These are phyloP conservation scores for Sclerotinia subarctica DNA, from an alignment of 2,329 filamentous ascomycete species.

Conservation along the genomic window DNA sequence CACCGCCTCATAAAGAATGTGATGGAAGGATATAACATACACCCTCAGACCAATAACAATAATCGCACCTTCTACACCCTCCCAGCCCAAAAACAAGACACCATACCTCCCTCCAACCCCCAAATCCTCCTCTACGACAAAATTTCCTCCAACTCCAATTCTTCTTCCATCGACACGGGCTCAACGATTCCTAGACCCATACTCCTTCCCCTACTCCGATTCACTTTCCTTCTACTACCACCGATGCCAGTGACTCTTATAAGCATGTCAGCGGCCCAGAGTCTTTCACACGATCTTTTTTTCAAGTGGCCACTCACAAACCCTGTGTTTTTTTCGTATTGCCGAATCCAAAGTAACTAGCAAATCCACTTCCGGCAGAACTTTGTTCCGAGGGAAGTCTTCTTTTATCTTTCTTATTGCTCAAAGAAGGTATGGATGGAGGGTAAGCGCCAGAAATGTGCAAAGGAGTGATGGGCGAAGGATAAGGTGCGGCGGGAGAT, in stretches of 20 bases:
- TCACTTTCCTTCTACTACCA: neutral
- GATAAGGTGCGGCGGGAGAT: neutral
- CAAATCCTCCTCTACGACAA: too few relatives aligned
- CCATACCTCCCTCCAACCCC: neutral
- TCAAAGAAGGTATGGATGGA: neutral
- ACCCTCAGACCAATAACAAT: neutral
- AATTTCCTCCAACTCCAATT: conserved; percentile 9
- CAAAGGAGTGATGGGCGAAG: neutral
- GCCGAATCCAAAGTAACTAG: conserved; percentile 18
- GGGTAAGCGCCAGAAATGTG: conserved; percentile 1
- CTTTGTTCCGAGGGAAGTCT: neutral
- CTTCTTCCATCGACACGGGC: neutral
- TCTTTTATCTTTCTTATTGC: conserved; percentile 4
- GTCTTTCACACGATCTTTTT: neutral
- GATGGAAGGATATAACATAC: neutral
- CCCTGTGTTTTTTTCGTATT: neutral
- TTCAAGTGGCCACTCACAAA: conserved; percentile 9
- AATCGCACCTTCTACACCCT: neutral
- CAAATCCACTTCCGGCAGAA: conserved; percentile 12
- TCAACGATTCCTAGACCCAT: neutral
- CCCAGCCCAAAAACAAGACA: neutral
- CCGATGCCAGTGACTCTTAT: neutral
- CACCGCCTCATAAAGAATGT: neutral
- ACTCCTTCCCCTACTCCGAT: neutral
- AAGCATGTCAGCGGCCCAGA: conserved; percentile 4